Conservation (phyloP, 768 basidiomycete genomes). For the Gymnopilus dilepis region DNA sequence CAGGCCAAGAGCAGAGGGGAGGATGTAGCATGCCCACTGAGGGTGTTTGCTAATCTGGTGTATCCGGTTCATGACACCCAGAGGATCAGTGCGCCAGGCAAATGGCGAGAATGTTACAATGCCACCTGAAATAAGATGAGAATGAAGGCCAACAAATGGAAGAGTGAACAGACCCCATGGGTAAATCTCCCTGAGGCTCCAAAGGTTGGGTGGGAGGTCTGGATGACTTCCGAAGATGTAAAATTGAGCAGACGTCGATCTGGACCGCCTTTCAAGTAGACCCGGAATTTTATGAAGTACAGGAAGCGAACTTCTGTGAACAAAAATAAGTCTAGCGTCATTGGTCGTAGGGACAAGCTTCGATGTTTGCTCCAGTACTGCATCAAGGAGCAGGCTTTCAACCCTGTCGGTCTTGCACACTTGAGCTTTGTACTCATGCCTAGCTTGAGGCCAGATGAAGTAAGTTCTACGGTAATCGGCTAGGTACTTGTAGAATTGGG, state of each 20-base stretch:
- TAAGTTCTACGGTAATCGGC: conserved; percentile 38
- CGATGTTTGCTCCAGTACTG: conserved; percentile 50
- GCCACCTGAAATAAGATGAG: conserved; percentile 54
- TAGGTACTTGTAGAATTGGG: conserved; percentile 47
- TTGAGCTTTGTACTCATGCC: no score
- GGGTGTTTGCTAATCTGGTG: conserved; percentile 60
- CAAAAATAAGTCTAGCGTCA: conserved; percentile 60
- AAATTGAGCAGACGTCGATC: conserved; percentile 57
- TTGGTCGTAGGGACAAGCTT: conserved; percentile 40
- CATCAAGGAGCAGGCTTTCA: conserved; percentile 48
- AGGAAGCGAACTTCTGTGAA: conserved; percentile 63
- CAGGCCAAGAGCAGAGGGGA: conserved; percentile 68
- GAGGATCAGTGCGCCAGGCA: conserved; percentile 59
- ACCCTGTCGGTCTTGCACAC: conserved; percentile 13
- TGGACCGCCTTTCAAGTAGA: conserved; percentile 51
- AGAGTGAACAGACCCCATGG: conserved; percentile 57
- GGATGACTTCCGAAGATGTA: conserved; percentile 73
- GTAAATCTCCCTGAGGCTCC: conserved; percentile 72
- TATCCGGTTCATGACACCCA: conserved; percentile 53
- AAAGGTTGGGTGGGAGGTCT: conserved; percentile 51
- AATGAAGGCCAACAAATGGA: background rate
- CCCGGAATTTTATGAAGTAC: conserved; percentile 54
- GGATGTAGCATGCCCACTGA: conserved; percentile 70
- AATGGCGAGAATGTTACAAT: conserved; percentile 72
- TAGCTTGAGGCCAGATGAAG: conserved; percentile 49